Percentiles rank a stretch among this genome's conserved stretches.
These are phyloP conservation scores for Psilocybe mexicana DNA, from an alignment of 1,284 basidiomycete species.

Conservation along the genomic window DNA sequence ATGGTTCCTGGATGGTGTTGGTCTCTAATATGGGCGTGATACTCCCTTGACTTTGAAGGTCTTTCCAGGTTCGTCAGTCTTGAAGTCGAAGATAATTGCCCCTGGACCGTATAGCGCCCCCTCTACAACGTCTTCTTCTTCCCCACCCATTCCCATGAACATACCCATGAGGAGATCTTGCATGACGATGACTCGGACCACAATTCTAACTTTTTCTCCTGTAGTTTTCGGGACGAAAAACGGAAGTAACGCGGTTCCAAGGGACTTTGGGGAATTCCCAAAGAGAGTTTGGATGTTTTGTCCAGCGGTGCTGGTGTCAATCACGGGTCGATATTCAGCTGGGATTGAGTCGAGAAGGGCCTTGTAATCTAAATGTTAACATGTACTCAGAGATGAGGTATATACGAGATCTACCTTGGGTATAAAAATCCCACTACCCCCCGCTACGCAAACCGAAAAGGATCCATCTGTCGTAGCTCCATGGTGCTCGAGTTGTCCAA, in stretches of 20 bases:
- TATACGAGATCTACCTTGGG: background rate
- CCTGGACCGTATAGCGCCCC: background rate
- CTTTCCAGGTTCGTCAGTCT: background rate
- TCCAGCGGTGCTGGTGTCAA: background rate
- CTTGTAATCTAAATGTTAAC: background rate
- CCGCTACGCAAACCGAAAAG: slow-evolving; percentile 6
- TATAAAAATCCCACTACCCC: slow-evolving; percentile 3
- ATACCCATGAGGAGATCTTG: slow-evolving; percentile 1
- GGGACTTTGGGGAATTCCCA: background rate
- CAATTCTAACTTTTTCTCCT: background rate
- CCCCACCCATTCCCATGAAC: background rate
- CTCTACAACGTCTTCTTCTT: background rate
- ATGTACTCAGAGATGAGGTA: background rate
- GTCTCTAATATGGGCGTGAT: too few relatives aligned
- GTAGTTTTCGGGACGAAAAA: background rate
- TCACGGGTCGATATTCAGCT: background rate
- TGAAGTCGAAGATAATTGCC: background rate
- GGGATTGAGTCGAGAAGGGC: slow-evolving; percentile 5
- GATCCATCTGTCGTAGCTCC: slow-evolving; percentile 5
- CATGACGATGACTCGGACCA: background rate
- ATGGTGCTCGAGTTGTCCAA: slow-evolving; percentile 6
- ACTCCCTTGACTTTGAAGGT: background rate
- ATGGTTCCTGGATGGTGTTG: too few relatives aligned
- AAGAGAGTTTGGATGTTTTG: background rate
- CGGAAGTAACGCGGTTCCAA: slow-evolving; percentile 1